Evolutionary conservation across 805 yeast genomes (phyloP).

Genomic region (Candida piceae): DNA sequence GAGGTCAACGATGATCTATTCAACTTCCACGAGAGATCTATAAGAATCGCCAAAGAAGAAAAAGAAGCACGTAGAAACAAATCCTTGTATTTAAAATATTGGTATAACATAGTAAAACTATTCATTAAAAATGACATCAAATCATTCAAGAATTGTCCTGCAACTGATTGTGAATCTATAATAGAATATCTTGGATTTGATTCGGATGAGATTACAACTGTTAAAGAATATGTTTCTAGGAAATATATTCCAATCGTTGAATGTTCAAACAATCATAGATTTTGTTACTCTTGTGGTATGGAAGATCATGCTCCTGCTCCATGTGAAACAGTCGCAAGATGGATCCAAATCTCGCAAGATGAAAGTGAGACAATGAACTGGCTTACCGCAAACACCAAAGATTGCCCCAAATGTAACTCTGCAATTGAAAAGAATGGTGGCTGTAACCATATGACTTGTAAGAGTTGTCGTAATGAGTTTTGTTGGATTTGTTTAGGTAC

Average conservation of each 20-base stretch:
- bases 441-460: slow-evolving; percentile 93
- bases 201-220: slow-evolving; percentile 21
- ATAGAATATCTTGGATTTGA: slow-evolving; percentile 36
- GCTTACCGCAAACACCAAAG: slow-evolving; percentile 79
- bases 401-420: slow-evolving; percentile 77
- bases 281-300: slow-evolving; percentile 71
- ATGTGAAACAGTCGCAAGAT: slow-evolving; percentile 58
- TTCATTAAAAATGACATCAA: slow-evolving; percentile 49
- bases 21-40: slow-evolving; percentile 21
- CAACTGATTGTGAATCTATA: slow-evolving; percentile 67
- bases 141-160: slow-evolving; percentile 72
- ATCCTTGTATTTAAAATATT: slow-evolving; percentile 32
- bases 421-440: slow-evolving; percentile 93
- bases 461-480: slow-evolving; percentile 69
- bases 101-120: slow-evolving; percentile 39
- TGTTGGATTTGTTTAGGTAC: slow-evolving; percentile 88
- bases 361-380: slow-evolving; percentile 87
- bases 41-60: slow-evolving; percentile 20
- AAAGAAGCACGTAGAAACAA: slow-evolving; percentile 18
- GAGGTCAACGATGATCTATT: slow-evolving; percentile 12
- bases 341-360: slow-evolving; percentile 78
- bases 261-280: slow-evolving; percentile 63
- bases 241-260: slow-evolving; percentile 57
- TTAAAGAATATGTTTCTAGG: slow-evolving; percentile 22
- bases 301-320: slow-evolving; percentile 86